Evolutionary conservation across 202 grass and related monocot species (phyloP), one percentile per base, ranked within the genome.

Genomic region (Zizania palustris): DNA sequence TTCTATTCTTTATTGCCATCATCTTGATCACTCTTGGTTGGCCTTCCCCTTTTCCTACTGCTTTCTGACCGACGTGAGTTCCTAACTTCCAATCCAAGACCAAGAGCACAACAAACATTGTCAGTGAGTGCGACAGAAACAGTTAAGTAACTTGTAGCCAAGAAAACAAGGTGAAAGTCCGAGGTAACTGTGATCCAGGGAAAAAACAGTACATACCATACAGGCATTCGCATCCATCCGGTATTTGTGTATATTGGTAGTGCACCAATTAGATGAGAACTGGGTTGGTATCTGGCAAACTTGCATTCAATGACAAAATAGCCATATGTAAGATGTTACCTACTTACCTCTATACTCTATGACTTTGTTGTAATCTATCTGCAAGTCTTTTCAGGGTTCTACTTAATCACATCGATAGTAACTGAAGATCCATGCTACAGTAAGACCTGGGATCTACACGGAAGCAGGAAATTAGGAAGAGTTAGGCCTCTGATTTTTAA

Each of bases 101-200:
- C 71, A 48, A 67, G 42, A 67, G n/a, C 46, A 82, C 10, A 20
- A 11, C 18, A 72, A 44, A 67, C 40, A 59, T 7, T 84, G 65
- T 46, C 57, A 22, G 21, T 48, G 50, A 41, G 35, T 33, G 10
- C 11, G 33, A 18, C 54, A 65, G 37, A 15, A 77, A 53, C 66
- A 37, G 39, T 41, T 10, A 37, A 10, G 8, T 34, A 60, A 20
- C 63, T 83, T 42, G 19, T 41, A 39, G 6, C 16, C 59, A 15
- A 19, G 33, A 60, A 58, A 14, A 18, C 33, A 74, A 21, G 19
- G 36, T 63, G 60, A 35, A 38, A 38, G 60, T 39, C 58, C 13
- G 9, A 18, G 3, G 1, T 42, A 42, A 40, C 62, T 42, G 1
- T 20, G 6, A 38, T 49, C 46, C 12, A 5, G 46, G 14, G 0